phyloP scores from a whole-genome alignment of 352 stramenopile species.

The Globisporangium orthogonon region DNA sequence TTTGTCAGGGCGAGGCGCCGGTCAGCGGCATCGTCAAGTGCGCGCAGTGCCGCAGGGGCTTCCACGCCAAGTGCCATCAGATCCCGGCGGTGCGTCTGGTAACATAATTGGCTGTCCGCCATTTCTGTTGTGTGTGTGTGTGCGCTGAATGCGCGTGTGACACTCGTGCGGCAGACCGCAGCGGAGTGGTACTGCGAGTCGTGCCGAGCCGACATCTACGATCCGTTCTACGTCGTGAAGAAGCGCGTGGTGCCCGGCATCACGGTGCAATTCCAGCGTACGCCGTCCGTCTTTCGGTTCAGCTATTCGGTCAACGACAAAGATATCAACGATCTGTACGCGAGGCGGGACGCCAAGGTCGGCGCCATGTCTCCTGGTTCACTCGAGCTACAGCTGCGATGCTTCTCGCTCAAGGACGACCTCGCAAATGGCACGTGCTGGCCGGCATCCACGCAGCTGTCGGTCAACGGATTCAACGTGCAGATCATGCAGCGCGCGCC shows the following conservation, averaged over 20 bases:
- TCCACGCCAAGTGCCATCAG: constrained; percentile 79
- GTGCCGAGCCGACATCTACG: constrained; percentile 60
- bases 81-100: constrained; percentile 33
- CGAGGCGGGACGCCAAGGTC: constrained; percentile 38
- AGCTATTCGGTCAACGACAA: constrained; percentile 65
- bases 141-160: neutral
- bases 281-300: constrained; percentile 39
- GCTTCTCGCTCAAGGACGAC: constrained; percentile 69
- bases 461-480: constrained; percentile 65
- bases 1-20: constrained; percentile 25
- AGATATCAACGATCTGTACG: constrained; percentile 70
- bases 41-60: constrained; percentile 34
- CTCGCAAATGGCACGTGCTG: constrained; percentile 65
- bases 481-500: constrained; percentile 62
- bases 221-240: constrained; percentile 63
- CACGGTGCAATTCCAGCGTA: constrained; percentile 63
- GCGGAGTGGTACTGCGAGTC: constrained; percentile 71
- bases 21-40: constrained; percentile 46
- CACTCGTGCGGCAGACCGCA: constrained; percentile 13
- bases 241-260: constrained; percentile 45
- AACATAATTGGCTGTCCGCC: neutral
- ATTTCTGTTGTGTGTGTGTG: neutral
- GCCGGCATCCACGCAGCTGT: constrained; percentile 59
- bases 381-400: constrained; percentile 74
- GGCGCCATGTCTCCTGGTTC: constrained; percentile 47